Conservation (phyloP, 805 yeast species). For the Pichia gijzeniarum region DNA sequence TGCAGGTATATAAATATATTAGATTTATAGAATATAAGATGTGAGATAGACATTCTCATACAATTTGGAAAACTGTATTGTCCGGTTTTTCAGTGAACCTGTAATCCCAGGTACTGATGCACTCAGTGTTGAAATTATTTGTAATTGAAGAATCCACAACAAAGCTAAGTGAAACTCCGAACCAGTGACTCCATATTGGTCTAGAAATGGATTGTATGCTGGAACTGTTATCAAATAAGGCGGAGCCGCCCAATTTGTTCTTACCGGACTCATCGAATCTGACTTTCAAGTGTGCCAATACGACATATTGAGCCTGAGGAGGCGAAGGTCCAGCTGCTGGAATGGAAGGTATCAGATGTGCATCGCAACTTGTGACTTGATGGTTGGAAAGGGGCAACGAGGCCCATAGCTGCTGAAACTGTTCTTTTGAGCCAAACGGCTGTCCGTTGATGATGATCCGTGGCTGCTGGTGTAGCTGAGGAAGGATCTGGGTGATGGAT, state of each 20-base stretch:
- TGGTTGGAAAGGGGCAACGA: conserved; percentile 54
- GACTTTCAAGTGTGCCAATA: conserved; percentile 50
- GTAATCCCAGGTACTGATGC: conserved; percentile 57
- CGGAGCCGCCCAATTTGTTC: conserved; percentile 57
- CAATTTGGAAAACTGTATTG: conserved; percentile 32
- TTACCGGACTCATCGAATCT: conserved; percentile 72
- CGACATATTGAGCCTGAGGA: conserved; percentile 25
- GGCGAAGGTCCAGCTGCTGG: no score
- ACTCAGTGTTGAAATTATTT: conserved; percentile 34
- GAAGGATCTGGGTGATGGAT: conserved; percentile 21
- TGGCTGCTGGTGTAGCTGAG: conserved; percentile 44
- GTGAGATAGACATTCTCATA: neutral
- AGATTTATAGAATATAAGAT: neutral
- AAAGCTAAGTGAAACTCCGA: conserved; percentile 56
- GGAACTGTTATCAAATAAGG: conserved; percentile 38
- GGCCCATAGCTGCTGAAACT: conserved; percentile 57
- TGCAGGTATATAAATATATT: no score
- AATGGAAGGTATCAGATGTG: conserved; percentile 46
- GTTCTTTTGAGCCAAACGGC: conserved; percentile 45
- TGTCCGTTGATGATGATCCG: conserved; percentile 55
- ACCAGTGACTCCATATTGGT: conserved; percentile 63
- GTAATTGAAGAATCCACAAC: conserved; percentile 49
- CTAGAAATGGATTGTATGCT: conserved; percentile 28
- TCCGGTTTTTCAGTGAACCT: conserved; percentile 60
- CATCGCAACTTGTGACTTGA: conserved; percentile 55